A percentile compares a stretch with the other conserved stretches of the same genome.
These are phyloP conservation scores for Daldinia grandis DNA, from an alignment of 495 filamentous ascomycete species.

Conservation along the genomic window DNA sequence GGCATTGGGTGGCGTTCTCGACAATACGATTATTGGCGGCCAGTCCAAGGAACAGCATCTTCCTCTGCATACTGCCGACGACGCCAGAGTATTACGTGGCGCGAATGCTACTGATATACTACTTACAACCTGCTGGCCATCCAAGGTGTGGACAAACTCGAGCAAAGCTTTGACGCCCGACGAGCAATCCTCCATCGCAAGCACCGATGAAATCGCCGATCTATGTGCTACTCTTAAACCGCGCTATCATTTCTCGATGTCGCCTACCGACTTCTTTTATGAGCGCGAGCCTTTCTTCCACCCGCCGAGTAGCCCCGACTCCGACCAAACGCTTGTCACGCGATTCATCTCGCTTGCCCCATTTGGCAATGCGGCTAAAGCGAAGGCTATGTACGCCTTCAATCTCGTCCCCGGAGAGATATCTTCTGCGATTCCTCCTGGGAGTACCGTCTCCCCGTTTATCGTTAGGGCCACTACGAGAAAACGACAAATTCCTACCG, in stretches of 20 bases:
- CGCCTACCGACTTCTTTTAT: conserved; percentile 70
- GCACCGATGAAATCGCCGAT: conserved; percentile 68
- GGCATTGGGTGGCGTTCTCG: conserved; percentile 75
- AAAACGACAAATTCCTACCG: conserved; percentile 70
- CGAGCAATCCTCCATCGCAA: conserved; percentile 51
- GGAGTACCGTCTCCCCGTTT: conserved; percentile 77
- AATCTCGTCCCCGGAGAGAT: conserved; percentile 69
- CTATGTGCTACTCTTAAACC: conserved; percentile 80
- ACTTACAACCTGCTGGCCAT: conserved; percentile 86
- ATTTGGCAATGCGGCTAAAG: conserved; percentile 73
- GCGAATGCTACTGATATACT: conserved; percentile 83
- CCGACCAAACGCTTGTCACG: conserved; percentile 67
- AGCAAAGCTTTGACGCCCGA: conserved; percentile 58
- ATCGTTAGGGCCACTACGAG: conserved; percentile 46
- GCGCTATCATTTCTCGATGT: conserved; percentile 84
- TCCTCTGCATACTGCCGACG: conserved; percentile 76
- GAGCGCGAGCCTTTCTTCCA: conserved; percentile 96
- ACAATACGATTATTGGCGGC: conserved; percentile 59
- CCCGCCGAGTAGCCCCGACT: conserved; percentile 40
- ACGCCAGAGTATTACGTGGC: conserved; percentile 76
- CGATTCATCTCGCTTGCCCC: conserved; percentile 88
- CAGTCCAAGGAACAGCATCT: conserved; percentile 68
- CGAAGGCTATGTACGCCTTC: conserved; percentile 93
- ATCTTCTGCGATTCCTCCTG: conserved; percentile 64
- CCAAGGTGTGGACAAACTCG: conserved; percentile 66